phyloP scores from a whole-genome alignment of 108 stramenopile species.

The Pseudonitzschia multistriata region DNA sequence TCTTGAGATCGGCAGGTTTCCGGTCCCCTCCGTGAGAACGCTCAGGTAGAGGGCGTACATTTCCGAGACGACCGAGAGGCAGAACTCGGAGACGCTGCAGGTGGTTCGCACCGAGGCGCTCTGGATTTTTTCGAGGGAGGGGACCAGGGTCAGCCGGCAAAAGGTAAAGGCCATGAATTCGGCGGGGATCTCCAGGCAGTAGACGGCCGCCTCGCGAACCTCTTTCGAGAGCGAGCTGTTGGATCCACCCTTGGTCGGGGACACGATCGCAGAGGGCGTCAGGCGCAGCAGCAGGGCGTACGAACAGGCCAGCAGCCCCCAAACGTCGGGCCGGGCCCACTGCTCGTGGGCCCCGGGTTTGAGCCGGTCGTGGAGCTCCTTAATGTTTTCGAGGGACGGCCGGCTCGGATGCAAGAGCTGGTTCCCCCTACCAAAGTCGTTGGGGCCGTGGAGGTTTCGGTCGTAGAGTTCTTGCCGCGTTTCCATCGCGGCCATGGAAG shows the following conservation, averaged over 20 bases:
- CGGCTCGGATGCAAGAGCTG: slow-evolving; percentile 47
- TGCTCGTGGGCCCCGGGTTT: slow-evolving; percentile 36
- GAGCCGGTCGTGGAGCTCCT: slow-evolving; percentile 49
- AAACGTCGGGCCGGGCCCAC: slow-evolving; percentile 72
- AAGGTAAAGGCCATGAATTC: slow-evolving; percentile 72
- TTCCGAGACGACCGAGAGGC: slow-evolving; percentile 63
- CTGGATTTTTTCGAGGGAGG: slow-evolving; percentile 38
- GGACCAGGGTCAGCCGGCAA: slow-evolving; percentile 61
- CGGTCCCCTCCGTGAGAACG: slow-evolving; percentile 37
- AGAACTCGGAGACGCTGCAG: slow-evolving; percentile 57
- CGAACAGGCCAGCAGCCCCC: slow-evolving; percentile 61
- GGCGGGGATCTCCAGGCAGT: slow-evolving; percentile 52
- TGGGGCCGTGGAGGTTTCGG: slow-evolving; percentile 53
- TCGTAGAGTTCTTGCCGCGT: slow-evolving; percentile 52
- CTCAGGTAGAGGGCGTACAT: slow-evolving; percentile 64
- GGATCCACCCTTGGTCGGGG: slow-evolving; percentile 43
- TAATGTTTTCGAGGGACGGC: slow-evolving; percentile 24
- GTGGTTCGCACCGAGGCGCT: slow-evolving; percentile 8
- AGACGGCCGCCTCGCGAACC: slow-evolving; percentile 41
- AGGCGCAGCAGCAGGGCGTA: slow-evolving; percentile 64
- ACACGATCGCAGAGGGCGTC: slow-evolving; percentile 30
- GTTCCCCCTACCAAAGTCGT: slow-evolving; percentile 67
- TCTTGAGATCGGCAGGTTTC: slow-evolving; percentile 67
- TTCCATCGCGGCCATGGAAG: slow-evolving; percentile 66
- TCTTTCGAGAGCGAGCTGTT: slow-evolving; percentile 28